Conservation (phyloP, 768 basidiomycete species). For the Phlebiopsis flavidoalba region DNA sequence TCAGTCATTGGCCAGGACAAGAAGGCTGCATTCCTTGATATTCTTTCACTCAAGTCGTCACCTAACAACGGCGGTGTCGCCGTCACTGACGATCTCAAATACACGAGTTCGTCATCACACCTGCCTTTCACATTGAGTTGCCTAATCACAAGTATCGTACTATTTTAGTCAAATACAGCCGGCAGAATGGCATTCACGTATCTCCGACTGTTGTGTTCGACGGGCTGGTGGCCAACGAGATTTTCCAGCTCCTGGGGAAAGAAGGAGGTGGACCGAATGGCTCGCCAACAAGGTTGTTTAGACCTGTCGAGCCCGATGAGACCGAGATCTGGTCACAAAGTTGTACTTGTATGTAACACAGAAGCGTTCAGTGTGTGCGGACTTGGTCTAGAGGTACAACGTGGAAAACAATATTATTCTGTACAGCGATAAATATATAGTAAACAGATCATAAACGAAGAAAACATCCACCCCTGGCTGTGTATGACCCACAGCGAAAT, state of each 20-base stretch:
- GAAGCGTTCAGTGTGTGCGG: not conserved
- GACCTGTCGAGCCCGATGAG: not conserved
- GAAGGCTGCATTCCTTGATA: conserved; percentile 47
- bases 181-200: conserved; percentile 91
- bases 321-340: not conserved
- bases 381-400: not conserved
- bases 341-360: not conserved
- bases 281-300: conserved; percentile 48
- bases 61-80: conserved; percentile 84
- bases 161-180: conserved; percentile 73
- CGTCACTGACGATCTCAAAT: conserved; percentile 84
- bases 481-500: not conserved
- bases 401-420: not conserved
- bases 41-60: conserved; percentile 53
- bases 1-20: conserved; percentile 46
- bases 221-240: conserved; percentile 62
- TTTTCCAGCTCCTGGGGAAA: conserved; percentile 82
- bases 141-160: not conserved
- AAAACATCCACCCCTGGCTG: not conserved
- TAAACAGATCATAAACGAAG: not conserved
- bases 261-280: conserved; percentile 76
- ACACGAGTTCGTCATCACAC: conserved; percentile 55
- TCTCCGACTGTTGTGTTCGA: conserved; percentile 82
- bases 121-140: not conserved
- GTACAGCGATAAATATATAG: not conserved